Evolutionary conservation across 306 rosid species (phyloP).

Genomic region (Medicago truncatula): MtrunA17r5.0-ANR NC_053043.1:40743501-40744000

Average conservation of each 20-base stretch:
- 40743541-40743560: constrained; percentile 28
- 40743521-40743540: background rate
- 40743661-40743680: constrained; percentile 26
- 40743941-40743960: too few species aligned
- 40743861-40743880: constrained; percentile 33
- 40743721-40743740: constrained; percentile 27
- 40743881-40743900: constrained; percentile 24
- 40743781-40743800: constrained; percentile 21
- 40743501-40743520: background rate
- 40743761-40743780: background rate
- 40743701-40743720: constrained; percentile 9
- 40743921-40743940: background rate
- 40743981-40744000: too few species aligned
- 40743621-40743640: background rate
- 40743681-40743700: background rate
- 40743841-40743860: constrained; percentile 33
- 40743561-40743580: background rate
- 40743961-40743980: too few species aligned
- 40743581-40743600: background rate
- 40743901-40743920: background rate
- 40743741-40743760: constrained; percentile 15
- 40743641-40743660: constrained; percentile 16
- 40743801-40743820: constrained; percentile 15
- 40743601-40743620: background rate
- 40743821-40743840: constrained; percentile 11